Base-by-base conservation (phyloP, 768 basidiomycete species). In the Rickenella mellea region DNA sequence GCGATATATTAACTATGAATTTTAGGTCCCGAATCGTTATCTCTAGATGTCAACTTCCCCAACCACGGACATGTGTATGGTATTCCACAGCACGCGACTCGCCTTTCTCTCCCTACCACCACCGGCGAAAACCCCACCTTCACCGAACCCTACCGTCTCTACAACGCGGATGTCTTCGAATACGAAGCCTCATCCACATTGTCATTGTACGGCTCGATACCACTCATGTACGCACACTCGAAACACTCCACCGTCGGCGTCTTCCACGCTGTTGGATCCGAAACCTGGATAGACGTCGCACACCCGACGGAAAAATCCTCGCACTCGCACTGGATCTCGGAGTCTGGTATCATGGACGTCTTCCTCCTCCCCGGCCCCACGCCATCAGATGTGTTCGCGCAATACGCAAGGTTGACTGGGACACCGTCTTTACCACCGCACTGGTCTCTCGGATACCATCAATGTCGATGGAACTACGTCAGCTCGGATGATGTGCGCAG, bases 401-500 rank as follows among this genome's bases (percentile, higher is more conserved):
- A 97, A 57, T 97, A 94, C 56, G 71, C 88, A 0, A 62, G 67
- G 15, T 71, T 98, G 41, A 96, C 93, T 0, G 96, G 96, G 1
- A 74, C 83, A 0, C 76, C 87, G 0, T 80, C 83, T 4, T 69
- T 99, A n/a, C 96, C 96, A 0, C 80, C 90, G 7, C 74, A 86
- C 15, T 97, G 88, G 79, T 78, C 89, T 21, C 69, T 97, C 44
- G 96, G 81, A 0, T 94, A 99, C 55, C 96, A 98, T 61, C 96
- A 98, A 58, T 98, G 94, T 59, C 71, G 96, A 27, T 98, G 96
- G 96, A 98, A 99, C 58, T 98, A 99, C 55, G 71, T 94, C 49
- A 87, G 81, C 63, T 81, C 87, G 21, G 78, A 84, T 9, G 96
- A 97, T 59, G 71, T 99, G 7, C 72, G 89, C 9, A 70, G 74